Conservation (phyloP, 768 basidiomycete genomes). For the Pholiota conissans region DNA sequence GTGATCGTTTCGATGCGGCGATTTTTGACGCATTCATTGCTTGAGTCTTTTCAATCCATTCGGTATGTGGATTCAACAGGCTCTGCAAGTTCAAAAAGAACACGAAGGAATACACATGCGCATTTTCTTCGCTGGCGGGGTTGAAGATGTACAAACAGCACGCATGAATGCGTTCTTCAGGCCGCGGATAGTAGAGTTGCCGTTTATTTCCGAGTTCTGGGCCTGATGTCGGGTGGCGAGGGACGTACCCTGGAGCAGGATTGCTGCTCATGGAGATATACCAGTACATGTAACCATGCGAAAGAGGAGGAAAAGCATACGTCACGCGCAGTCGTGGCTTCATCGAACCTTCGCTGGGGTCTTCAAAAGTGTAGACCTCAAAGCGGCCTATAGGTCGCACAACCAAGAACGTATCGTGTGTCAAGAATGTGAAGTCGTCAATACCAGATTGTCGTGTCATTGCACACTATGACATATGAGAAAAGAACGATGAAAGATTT, state of each 20-base stretch:
- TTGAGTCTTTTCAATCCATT: conserved; percentile 22
- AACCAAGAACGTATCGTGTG: conserved; percentile 44
- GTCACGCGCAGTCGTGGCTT: conserved; percentile 34
- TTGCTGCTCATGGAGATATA: conserved; percentile 56
- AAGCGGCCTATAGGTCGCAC: conserved; percentile 46
- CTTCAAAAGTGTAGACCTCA: conserved; percentile 48
- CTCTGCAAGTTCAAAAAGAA: conserved; percentile 49
- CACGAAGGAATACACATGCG: conserved; percentile 45
- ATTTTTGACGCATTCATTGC: neutral
- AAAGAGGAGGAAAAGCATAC: conserved; percentile 44
- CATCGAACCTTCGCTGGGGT: conserved; percentile 29
- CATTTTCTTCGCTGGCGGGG: conserved; percentile 35
- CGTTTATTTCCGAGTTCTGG: conserved; percentile 15
- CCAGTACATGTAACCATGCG: conserved; percentile 48
- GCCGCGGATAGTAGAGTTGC: conserved; percentile 44
- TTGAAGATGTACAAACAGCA: conserved; percentile 50
- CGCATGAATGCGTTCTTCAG: conserved; percentile 50
- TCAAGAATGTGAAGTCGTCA: conserved; percentile 55
- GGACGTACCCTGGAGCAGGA: conserved; percentile 43
- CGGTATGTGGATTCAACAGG: conserved; percentile 32
- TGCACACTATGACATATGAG: conserved; percentile 31
- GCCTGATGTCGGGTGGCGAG: conserved; percentile 16
- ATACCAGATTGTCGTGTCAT: conserved; percentile 43
- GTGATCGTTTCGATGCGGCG: neutral
- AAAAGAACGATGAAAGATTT: conserved; percentile 1